Conservation (phyloP, 2,329 filamentous ascomycete genomes). For the Acarospora socialis region DNA sequence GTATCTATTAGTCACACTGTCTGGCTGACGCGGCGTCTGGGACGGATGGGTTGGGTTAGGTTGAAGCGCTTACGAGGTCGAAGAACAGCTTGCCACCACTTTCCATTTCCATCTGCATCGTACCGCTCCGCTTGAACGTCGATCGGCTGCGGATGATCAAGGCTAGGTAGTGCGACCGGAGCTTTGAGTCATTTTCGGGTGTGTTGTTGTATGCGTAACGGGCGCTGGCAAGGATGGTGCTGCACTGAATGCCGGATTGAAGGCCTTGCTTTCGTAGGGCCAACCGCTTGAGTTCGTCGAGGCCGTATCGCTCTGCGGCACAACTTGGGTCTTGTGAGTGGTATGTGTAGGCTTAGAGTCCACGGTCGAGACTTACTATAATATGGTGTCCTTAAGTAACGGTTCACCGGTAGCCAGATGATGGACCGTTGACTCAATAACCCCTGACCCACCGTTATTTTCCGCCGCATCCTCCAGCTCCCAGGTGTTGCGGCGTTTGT, state of each 20-base stretch:
- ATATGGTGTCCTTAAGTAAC: conserved; percentile 74
- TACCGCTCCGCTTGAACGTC: conserved; percentile 86
- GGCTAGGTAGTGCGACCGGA: conserved; percentile 80
- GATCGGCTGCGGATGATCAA: conserved; percentile 77
- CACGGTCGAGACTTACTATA: conserved; percentile 43
- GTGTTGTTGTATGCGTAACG: conserved; percentile 82
- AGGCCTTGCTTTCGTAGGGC: conserved; percentile 80
- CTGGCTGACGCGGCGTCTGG: neutral
- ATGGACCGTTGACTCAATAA: conserved; percentile 52
- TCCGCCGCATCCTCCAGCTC: conserved; percentile 53
- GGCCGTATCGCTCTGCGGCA: conserved; percentile 67
- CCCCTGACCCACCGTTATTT: conserved; percentile 14
- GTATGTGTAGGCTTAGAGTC: conserved; percentile 2
- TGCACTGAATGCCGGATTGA: conserved; percentile 68
- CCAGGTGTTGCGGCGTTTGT: conserved; percentile 68
- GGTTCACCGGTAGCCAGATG: conserved; percentile 50
- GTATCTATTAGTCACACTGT: conserved; percentile 24
- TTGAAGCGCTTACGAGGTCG: conserved; percentile 45
- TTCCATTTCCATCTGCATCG: conserved; percentile 93
- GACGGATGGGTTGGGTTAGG: neutral
- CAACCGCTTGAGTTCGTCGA: conserved; percentile 73
- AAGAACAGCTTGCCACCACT: conserved; percentile 78
- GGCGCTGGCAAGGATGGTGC: conserved; percentile 75
- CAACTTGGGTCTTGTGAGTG: conserved; percentile 37
- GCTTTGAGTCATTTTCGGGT: conserved; percentile 77